Percentiles rank a stretch among this genome's conserved stretches.
phyloP scores from a whole-genome alignment of 2,329 filamentous ascomycete genomes.

The Berkeleyomyces basicola region DNA sequence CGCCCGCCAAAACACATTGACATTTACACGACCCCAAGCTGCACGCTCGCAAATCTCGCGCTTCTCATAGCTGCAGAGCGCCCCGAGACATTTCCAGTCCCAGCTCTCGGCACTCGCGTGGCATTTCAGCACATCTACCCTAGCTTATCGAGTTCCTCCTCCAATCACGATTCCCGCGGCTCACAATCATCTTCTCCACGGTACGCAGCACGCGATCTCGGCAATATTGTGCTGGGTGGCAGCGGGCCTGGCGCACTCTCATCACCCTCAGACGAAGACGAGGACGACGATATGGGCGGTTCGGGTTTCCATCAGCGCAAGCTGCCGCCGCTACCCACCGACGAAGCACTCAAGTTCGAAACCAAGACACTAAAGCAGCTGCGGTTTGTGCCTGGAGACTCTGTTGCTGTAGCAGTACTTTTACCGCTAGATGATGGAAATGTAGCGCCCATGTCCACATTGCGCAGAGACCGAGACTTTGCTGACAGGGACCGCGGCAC shows the following conservation, averaged over 20 bases:
- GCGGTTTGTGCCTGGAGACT: slow-evolving; percentile 79
- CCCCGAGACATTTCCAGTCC: slow-evolving; percentile 52
- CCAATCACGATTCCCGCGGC: slow-evolving; percentile 16
- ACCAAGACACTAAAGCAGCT: slow-evolving; percentile 61
- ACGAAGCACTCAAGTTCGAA: slow-evolving; percentile 35
- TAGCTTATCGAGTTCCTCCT: slow-evolving; percentile 35
- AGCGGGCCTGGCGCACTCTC: slow-evolving; percentile 29
- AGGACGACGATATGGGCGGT: slow-evolving; percentile 33
- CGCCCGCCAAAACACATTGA: slow-evolving; percentile 50
- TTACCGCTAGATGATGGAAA: slow-evolving; percentile 59
- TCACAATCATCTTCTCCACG: slow-evolving; percentile 23
- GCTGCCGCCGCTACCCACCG: slow-evolving; percentile 27
- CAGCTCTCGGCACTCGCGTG: slow-evolving; percentile 67
- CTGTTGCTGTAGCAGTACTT: slow-evolving; percentile 65
- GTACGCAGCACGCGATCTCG: slow-evolving; percentile 66
- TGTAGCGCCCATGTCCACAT: slow-evolving; percentile 46
- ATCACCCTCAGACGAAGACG: slow-evolving; percentile 13
- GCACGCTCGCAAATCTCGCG: slow-evolving; percentile 65
- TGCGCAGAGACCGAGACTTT: slow-evolving; percentile 24
- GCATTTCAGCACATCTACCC: slow-evolving; percentile 76
- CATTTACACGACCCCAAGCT: slow-evolving; percentile 75
- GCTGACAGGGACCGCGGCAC: slow-evolving; percentile 16
- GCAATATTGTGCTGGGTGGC: slow-evolving; percentile 61
- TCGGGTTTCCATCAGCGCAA: slow-evolving; percentile 66
- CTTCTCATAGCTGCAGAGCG: slow-evolving; percentile 53